Conservation (phyloP, 768 basidiomycete genomes). For the Coprinopsis marcescibilis region DNA sequence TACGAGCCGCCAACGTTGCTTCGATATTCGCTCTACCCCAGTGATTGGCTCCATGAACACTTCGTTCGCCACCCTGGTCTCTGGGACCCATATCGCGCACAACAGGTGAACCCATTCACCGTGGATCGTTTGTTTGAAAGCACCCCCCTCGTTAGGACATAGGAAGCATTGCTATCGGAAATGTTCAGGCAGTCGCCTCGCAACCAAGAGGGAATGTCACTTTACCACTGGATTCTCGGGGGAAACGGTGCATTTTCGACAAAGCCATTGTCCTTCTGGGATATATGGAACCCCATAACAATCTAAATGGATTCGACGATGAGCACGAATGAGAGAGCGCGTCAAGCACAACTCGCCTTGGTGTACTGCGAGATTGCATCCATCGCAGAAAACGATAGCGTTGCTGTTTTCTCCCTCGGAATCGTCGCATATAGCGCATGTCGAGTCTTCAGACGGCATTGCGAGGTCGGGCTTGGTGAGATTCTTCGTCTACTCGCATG, state of each 20-base stretch:
- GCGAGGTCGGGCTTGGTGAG: conserved; percentile 85
- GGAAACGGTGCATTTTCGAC: conserved; percentile 95
- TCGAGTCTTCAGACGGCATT: conserved; percentile 91
- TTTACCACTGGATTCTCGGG: conserved; percentile 93
- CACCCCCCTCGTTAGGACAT: conserved; percentile 95
- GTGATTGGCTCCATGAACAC: conserved; percentile 99
- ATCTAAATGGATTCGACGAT: conserved; percentile 41
- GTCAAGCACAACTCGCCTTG: conserved; percentile 57
- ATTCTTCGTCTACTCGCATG: conserved; percentile 71
- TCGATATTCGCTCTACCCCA: conserved; percentile 80
- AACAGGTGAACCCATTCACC: conserved; percentile 96
- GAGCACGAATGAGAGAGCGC: background rate
- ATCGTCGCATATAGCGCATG: conserved; percentile 96
- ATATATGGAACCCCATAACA: conserved; percentile 99
- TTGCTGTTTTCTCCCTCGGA: conserved; percentile 98
- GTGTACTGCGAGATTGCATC: conserved; percentile 98
- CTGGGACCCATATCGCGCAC: conserved; percentile 97
- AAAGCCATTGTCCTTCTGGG: conserved; percentile 99
- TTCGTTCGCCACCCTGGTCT: conserved; percentile 87
- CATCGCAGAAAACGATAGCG: conserved; percentile 98
- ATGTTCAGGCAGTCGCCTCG: too few species aligned
- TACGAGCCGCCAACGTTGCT: conserved; percentile 91
- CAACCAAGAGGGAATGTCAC: conserved; percentile 7
- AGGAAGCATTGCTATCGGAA: conserved; percentile 77
- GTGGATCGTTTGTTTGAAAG: conserved; percentile 92